Percentiles rank a stretch among this genome's conserved stretches.
phyloP scores from a whole-genome alignment of 164 flowering plant genomes.

The Santalum album region DNA sequence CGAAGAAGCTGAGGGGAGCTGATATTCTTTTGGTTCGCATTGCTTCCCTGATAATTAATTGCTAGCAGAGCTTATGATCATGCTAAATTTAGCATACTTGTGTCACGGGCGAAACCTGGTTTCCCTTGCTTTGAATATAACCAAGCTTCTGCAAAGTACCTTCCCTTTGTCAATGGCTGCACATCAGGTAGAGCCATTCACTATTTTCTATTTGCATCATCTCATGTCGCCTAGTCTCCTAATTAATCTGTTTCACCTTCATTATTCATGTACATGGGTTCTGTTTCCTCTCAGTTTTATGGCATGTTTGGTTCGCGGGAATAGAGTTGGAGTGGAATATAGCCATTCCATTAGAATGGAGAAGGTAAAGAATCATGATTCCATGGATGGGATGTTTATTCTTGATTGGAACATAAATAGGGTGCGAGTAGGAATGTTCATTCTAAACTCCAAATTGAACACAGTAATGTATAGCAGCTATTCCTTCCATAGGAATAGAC shows the following conservation, averaged over 20 bases:
- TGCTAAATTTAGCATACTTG: constrained; percentile 6
- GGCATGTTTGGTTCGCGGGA: too few species aligned
- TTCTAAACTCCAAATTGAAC: too few species aligned
- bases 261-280: too few species aligned
- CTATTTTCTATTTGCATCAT: not conserved
- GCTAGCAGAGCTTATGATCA: not conserved
- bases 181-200: constrained; percentile 58
- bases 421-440: too few species aligned
- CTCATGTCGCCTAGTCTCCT: not conserved
- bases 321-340: too few species aligned
- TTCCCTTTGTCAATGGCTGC: constrained; percentile 91
- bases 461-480: too few species aligned
- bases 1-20: constrained; percentile 91
- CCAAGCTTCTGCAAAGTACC: constrained; percentile 74
- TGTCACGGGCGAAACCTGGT: constrained; percentile 81
- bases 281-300: too few species aligned
- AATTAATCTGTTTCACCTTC: not conserved
- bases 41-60: constrained; percentile 3
- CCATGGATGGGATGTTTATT: too few species aligned
- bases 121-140: constrained; percentile 87
- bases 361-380: too few species aligned
- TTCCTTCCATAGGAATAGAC: too few species aligned
- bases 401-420: too few species aligned
- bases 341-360: too few species aligned
- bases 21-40: constrained; percentile 79